Conservation (phyloP, 441 rosid genomes). For the Croton laevigatus region DNA sequence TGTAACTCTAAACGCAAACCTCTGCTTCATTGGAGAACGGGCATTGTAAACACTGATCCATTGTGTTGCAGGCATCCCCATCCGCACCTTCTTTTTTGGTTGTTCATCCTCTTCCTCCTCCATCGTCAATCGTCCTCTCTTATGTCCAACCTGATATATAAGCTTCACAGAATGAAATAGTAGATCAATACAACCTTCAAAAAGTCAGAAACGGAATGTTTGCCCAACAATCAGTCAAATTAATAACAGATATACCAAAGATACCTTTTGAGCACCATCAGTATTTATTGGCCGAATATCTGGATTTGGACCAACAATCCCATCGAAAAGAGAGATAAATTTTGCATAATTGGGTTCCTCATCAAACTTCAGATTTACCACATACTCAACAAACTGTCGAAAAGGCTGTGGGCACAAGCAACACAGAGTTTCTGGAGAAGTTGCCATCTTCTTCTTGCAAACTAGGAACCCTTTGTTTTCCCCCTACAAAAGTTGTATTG, state of each 20-base stretch:
- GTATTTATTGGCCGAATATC: slow-evolving; percentile 89
- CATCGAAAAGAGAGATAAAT: slow-evolving; percentile 84
- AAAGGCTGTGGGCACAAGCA: slow-evolving; percentile 84
- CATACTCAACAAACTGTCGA: slow-evolving; percentile 76
- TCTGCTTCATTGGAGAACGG: slow-evolving; percentile 92
- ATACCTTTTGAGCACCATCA: slow-evolving; percentile 95
- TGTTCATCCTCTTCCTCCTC: slow-evolving; percentile 92
- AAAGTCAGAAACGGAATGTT: background rate
- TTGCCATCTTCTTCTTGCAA: slow-evolving; percentile 98
- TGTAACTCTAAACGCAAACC: slow-evolving; percentile 37
- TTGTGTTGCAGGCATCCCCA: slow-evolving; percentile 98
- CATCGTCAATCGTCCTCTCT: slow-evolving; percentile 82
- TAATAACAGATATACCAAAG: slow-evolving; percentile 20
- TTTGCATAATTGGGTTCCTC: slow-evolving; percentile 96
- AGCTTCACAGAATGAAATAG: slow-evolving; percentile 48
- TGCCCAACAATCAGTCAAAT: slow-evolving; percentile 9
- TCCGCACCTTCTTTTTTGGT: slow-evolving; percentile 80
- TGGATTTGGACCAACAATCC: slow-evolving; percentile 76
- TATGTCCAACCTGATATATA: slow-evolving; percentile 84
- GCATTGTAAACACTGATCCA: slow-evolving; percentile 96
- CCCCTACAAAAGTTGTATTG: slow-evolving; percentile 45
- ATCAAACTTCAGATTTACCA: slow-evolving; percentile 88
- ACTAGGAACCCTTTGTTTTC: slow-evolving; percentile 93
- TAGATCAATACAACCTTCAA: slow-evolving; percentile 21
- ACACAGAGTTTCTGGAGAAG: slow-evolving; percentile 82